Evolutionary conservation across 352 stramenopile genomes (phyloP).

Genomic region (Globisporangium irregulare): DNA sequence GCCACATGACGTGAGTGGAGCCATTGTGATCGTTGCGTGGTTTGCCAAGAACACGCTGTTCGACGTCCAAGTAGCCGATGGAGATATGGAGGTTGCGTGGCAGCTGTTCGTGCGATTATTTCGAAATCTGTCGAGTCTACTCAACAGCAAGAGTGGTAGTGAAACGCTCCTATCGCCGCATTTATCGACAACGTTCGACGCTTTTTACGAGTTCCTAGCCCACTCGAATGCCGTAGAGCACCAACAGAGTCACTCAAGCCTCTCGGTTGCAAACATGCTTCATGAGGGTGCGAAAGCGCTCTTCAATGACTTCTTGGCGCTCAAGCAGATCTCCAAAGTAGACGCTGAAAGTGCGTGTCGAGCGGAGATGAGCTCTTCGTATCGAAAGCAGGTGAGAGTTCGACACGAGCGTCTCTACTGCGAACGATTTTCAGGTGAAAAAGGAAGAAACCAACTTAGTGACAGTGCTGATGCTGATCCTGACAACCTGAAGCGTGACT

Average conservation of each 20-base stretch:
- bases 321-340: conserved; percentile 19
- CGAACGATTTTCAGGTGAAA: conserved; percentile 28
- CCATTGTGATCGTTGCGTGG: conserved; percentile 24
- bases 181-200: conserved; percentile 34
- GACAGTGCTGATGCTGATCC: conserved; percentile 7
- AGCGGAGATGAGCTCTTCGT: conserved; percentile 14
- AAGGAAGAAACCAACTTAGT: background rate
- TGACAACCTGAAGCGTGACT: conserved; percentile 20
- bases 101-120: conserved; percentile 33
- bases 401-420: conserved; percentile 16
- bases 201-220: conserved; percentile 42
- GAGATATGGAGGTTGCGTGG: conserved; percentile 42
- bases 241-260: background rate
- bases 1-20: conserved; percentile 10
- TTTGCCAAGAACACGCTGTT: conserved; percentile 39
- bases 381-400: conserved; percentile 9
- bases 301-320: conserved; percentile 22
- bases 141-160: background rate
- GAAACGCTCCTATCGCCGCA: conserved; percentile 20
- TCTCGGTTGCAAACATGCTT: conserved; percentile 17
- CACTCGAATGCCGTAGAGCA: conserved; percentile 42
- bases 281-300: conserved; percentile 18
- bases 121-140: conserved; percentile 12
- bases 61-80: conserved; percentile 42
- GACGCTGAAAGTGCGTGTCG: conserved; percentile 17